phyloP scores from a whole-genome alignment of 2,329 filamentous ascomycete species.

The Fusarium verrucosum region DNA sequence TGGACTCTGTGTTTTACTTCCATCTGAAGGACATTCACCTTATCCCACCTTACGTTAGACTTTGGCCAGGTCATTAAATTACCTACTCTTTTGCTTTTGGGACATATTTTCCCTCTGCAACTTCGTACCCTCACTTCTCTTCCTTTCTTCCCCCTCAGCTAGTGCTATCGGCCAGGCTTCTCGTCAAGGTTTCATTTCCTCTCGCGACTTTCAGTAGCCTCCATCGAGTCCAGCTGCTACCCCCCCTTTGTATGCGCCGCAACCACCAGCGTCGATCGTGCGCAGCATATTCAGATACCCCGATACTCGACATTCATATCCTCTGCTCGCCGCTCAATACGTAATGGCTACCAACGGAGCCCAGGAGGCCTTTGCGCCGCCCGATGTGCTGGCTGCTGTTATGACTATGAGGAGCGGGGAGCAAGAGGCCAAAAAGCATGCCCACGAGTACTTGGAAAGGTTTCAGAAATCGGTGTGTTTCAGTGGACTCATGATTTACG shows the following conservation, averaged over 20 bases:
- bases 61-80: slow-evolving; percentile 34
- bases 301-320: not conserved
- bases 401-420: slow-evolving; percentile 90
- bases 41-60: slow-evolving; percentile 43
- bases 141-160: slow-evolving; percentile 12
- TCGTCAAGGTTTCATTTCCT: slow-evolving; percentile 10
- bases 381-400: slow-evolving; percentile 82
- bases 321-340: slow-evolving; percentile 21
- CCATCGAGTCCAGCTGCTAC: slow-evolving; percentile 20
- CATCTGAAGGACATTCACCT: slow-evolving; percentile 26
- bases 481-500: not conserved
- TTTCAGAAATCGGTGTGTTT: slow-evolving; percentile 93
- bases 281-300: slow-evolving; percentile 29
- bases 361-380: slow-evolving; percentile 78
- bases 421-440: slow-evolving; percentile 84
- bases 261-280: slow-evolving; percentile 30
- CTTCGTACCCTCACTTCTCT: slow-evolving; percentile 11
- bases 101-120: slow-evolving; percentile 16
- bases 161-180: slow-evolving; percentile 15
- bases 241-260: slow-evolving; percentile 43
- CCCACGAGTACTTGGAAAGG: slow-evolving; percentile 88
- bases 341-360: slow-evolving; percentile 73
- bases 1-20: slow-evolving; percentile 45
- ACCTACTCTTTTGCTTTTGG: slow-evolving; percentile 15
- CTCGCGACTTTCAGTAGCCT: slow-evolving; percentile 11